Base-by-base conservation (phyloP, 2,329 filamentous ascomycete species). In the Emydomyces testavorans region DNA sequence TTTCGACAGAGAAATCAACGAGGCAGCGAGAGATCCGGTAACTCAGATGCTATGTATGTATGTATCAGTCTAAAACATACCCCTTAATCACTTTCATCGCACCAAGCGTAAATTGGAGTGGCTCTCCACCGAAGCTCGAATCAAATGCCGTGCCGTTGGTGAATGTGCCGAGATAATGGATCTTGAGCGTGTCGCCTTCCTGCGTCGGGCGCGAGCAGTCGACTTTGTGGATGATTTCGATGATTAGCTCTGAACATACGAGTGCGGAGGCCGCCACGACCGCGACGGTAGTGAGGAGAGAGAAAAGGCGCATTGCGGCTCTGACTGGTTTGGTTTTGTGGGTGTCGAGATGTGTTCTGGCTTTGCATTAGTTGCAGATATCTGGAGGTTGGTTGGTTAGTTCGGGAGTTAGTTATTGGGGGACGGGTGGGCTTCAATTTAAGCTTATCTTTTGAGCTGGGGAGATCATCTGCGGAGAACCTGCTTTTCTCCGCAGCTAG, bases 131-230 rank as follows among this genome's bases (percentile, higher is more conserved):
- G 68, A 93, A 92, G 66, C 73, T 77, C 53, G 85, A 79, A 69
- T 95, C 90, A 62, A 96, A 95, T 64, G 90, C 74, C 51, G 76
- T 73, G 59, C 87, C 89, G 54, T 80, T 77, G 46, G 72, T 70
- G 54, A 95, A 77, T 1, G 83, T 92, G 57, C 90, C 90, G 49
- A 77, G 77, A 74, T 96, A 94, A 73, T 95, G 88, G 60, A 95
- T 87, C 48, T 80, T 73, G 62, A 95, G 80, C 54, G 74, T 80
- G 70, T 95, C 89, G 56, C 87, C 86, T 53, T 75, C 77, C 60
- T 77, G 60, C 13, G 79, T 84, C 71, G 85, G 89, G 67, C 87
- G 82, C 41, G 79, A 78, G 73, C 89, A 95, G 21, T 52, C 78
- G 54, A 84, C 82, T 20, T 77, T 71, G 50, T 79, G 74, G 42